These are phyloP conservation scores for Ogataea corticis DNA, from an alignment of 805 yeast species.

Conservation along the genomic window DNA sequence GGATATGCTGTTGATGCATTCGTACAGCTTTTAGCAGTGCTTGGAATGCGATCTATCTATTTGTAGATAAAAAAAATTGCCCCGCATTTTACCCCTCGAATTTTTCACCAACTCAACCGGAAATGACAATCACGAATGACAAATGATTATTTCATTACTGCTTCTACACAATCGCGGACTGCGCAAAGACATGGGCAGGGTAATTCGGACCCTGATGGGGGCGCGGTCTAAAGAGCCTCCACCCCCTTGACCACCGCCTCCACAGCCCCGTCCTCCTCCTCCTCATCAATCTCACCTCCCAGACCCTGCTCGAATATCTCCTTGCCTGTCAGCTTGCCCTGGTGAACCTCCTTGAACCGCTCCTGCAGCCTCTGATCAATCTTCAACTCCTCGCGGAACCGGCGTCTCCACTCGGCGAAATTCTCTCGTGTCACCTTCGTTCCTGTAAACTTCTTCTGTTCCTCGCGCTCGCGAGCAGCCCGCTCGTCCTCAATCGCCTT, in stretches of 20 bases:
- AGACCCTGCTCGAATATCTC: slow-evolving; percentile 90
- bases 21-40: slow-evolving; percentile 18
- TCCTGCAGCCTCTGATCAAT: slow-evolving; percentile 57
- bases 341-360: slow-evolving; percentile 58
- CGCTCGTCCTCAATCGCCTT: slow-evolving; percentile 58
- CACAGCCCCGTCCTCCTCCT: slow-evolving; percentile 34
- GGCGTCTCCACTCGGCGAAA: slow-evolving; percentile 69
- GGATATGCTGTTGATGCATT: slow-evolving; percentile 24
- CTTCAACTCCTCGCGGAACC: slow-evolving; percentile 73
- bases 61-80: too few species aligned
- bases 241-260: too few species aligned
- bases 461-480: slow-evolving; percentile 69
- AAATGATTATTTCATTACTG: too few species aligned
- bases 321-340: slow-evolving; percentile 80
- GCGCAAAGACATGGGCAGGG: too few species aligned
- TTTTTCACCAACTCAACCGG: slow-evolving; percentile 8
- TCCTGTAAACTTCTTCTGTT: slow-evolving; percentile 87
- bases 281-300: slow-evolving; percentile 68
- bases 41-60: too few species aligned
- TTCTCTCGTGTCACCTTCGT: slow-evolving; percentile 83
- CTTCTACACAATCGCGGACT: too few species aligned
- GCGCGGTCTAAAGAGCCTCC: too few species aligned
- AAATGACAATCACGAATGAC: too few species aligned
- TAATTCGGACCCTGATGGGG: too few species aligned
- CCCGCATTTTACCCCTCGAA: too few species aligned